Evolutionary conservation across 1,284 basidiomycete genomes (phyloP).

Genomic region (Retiboletus flavoniger): DNA sequence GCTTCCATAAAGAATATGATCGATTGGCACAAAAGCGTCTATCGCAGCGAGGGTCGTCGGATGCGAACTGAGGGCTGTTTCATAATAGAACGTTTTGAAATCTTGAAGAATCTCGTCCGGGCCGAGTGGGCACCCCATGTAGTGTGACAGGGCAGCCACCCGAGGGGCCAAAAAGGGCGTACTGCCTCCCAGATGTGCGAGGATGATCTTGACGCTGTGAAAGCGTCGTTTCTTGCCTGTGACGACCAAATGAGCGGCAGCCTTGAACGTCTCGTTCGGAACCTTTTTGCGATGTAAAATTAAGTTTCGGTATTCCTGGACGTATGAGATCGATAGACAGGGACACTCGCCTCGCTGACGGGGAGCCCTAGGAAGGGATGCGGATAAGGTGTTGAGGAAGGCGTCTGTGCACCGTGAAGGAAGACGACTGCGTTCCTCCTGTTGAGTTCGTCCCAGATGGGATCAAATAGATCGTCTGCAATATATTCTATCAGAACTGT

Average conservation of each 20-base stretch:
- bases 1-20: slow-evolving; percentile 63
- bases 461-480: slow-evolving; percentile 59
- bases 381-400: slow-evolving; percentile 61
- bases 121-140: slow-evolving; percentile 63
- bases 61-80: slow-evolving; percentile 63
- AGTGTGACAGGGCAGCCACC: slow-evolving; percentile 58
- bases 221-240: slow-evolving; percentile 64
- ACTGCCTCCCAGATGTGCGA: slow-evolving; percentile 68
- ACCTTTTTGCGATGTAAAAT: slow-evolving; percentile 45
- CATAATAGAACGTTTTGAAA: slow-evolving; percentile 68
- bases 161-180: slow-evolving; percentile 60
- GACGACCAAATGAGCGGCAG: slow-evolving; percentile 70
- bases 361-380: slow-evolving; percentile 63
- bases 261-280: slow-evolving; percentile 76
- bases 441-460: slow-evolving; percentile 66
- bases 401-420: slow-evolving; percentile 65
- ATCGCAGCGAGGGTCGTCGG: slow-evolving; percentile 49
- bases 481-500: slow-evolving; percentile 50
- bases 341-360: slow-evolving; percentile 54
- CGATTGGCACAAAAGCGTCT: slow-evolving; percentile 46
- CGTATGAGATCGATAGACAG: slow-evolving; percentile 13
- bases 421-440: slow-evolving; percentile 58
- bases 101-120: slow-evolving; percentile 63
- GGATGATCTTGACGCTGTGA: slow-evolving; percentile 56
- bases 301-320: slow-evolving; percentile 9